Evolutionary conservation across 1,139 yeast genomes (phyloP).

Genomic region (Chernovozyma aurita): DNA sequence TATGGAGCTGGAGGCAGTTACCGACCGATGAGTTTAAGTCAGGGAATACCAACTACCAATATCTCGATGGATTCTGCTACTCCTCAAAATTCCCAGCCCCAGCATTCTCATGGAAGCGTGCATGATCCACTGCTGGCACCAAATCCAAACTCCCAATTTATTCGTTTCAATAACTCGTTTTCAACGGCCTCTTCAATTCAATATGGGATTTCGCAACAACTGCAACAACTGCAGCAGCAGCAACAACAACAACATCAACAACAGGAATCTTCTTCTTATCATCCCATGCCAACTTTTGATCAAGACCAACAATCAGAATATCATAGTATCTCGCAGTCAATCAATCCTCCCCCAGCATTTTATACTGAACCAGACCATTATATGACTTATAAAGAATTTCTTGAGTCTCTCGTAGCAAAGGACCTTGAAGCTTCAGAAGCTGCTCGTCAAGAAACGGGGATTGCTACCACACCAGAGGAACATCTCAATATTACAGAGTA

Average conservation of each 20-base stretch:
- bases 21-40: conserved; percentile 19
- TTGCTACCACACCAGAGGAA: conserved; percentile 25
- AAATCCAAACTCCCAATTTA: background rate
- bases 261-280: conserved; percentile 3
- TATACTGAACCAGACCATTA: conserved; percentile 38
- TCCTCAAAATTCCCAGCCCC: conserved; percentile 11
- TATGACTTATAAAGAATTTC: conserved; percentile 42
- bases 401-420: conserved; percentile 26
- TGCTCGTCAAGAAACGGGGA: conserved; percentile 6
- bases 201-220: conserved; percentile 1
- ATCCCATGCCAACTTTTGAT: background rate
- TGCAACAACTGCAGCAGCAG: conserved; percentile 4
- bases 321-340: conserved; percentile 1
- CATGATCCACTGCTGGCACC: background rate
- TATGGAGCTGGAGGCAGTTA: conserved; percentile 8
- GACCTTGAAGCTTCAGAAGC: conserved; percentile 14
- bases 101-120: background rate
- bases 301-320: conserved; percentile 6
- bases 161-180: background rate
- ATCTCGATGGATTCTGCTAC: conserved; percentile 43
- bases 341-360: conserved; percentile 1
- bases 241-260: conserved; percentile 5
- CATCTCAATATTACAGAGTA: conserved; percentile 79
- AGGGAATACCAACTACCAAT: conserved; percentile 46
- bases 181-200: background rate